Evolutionary conservation across 257 asterid genomes (phyloP).

Genomic region (Scutellaria barbata): DNA sequence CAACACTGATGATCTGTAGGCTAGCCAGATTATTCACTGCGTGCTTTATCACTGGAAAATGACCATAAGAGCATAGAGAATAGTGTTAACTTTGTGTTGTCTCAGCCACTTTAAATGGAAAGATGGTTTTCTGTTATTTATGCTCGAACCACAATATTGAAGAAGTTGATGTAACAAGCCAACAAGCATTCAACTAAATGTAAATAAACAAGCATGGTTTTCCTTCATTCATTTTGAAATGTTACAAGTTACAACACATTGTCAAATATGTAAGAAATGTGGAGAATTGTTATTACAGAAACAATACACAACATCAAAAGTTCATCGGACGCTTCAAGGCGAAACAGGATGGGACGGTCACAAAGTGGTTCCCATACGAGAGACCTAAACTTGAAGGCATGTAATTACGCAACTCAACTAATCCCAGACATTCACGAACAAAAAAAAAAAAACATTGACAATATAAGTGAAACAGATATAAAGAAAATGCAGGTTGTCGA

Average conservation of each 20-base stretch:
- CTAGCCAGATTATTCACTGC: neutral
- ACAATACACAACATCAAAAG: neutral
- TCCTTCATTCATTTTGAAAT: neutral
- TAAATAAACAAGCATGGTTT: too few relatives aligned
- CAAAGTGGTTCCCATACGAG: neutral
- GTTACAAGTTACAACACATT: constrained; percentile 4
- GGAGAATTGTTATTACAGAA: neutral
- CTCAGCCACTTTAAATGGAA: too few relatives aligned
- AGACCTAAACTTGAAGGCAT: neutral
- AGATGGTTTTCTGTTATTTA: too few relatives aligned
- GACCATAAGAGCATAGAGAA: too few relatives aligned
- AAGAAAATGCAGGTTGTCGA: neutral
- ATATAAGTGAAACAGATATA: neutral
- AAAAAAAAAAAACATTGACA: neutral
- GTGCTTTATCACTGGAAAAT: too few relatives aligned
- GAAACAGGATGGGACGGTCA: neutral
- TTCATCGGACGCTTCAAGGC: neutral
- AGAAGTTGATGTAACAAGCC: too few relatives aligned
- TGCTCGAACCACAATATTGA: too few relatives aligned
- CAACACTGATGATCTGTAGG: constrained; percentile 31
- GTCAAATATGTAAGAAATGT: neutral
- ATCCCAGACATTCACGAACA: neutral
- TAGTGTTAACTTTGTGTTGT: too few relatives aligned
- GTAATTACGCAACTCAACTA: neutral
- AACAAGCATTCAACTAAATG: too few relatives aligned